These are phyloP conservation scores for Diaporthe sp. DNA, from an alignment of 2,329 filamentous ascomycete genomes.

Conservation along the genomic window DNA sequence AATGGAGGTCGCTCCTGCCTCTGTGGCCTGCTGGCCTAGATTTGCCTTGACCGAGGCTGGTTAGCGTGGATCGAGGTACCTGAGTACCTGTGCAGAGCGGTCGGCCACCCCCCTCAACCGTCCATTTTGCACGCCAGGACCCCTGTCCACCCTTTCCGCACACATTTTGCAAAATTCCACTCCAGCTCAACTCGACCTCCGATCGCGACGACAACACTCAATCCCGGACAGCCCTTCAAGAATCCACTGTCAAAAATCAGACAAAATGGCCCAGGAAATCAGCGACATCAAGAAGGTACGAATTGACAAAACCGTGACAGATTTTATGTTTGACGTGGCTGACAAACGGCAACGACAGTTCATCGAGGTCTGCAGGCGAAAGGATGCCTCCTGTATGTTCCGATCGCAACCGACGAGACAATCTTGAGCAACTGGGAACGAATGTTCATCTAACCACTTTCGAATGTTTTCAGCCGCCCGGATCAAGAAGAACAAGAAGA, in stretches of 20 bases:
- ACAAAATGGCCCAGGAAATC: conserved; percentile 98
- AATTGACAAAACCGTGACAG: conserved; percentile 35
- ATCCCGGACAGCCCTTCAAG: conserved; percentile 43
- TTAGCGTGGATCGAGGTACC: not conserved
- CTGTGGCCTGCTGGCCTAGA: not conserved
- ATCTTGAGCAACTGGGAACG: conserved; percentile 38
- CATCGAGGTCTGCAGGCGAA: conserved; percentile 99
- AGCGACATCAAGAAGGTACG: conserved; percentile 93
- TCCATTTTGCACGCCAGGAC: conserved; percentile 11
- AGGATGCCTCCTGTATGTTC: conserved; percentile 98
- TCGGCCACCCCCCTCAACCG: conserved; percentile 5
- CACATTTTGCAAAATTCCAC: conserved; percentile 41
- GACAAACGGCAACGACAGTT: conserved; percentile 72
- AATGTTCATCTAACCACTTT: conserved; percentile 39
- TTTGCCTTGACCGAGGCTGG: not conserved
- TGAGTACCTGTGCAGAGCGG: not conserved
- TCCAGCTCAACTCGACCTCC: conserved; percentile 34
- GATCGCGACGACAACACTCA: conserved; percentile 39
- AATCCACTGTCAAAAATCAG: conserved; percentile 58
- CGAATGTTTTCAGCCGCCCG: conserved; percentile 74
- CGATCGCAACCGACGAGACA: conserved; percentile 37
- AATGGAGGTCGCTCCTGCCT: conserved; percentile 4
- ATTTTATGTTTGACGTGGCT: conserved; percentile 38
- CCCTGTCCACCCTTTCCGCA: conserved; percentile 31
- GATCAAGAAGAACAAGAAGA: conserved; percentile 96